Conservation (phyloP, 1,284 basidiomycete genomes). For the Amylostereum chailletii region DNA sequence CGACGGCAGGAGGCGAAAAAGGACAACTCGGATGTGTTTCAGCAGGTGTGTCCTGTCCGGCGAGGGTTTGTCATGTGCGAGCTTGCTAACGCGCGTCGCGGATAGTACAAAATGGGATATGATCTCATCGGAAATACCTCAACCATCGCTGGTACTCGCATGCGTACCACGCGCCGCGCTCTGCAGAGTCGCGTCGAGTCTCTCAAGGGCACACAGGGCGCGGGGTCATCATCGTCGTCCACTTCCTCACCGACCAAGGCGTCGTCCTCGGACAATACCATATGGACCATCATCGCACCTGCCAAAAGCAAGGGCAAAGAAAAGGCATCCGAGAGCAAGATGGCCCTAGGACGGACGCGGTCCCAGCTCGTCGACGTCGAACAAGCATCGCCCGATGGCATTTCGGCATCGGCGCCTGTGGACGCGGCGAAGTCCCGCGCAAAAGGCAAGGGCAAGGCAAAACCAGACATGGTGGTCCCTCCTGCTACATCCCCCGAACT, state of each 20-base stretch:
- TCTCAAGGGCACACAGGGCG: constrained; percentile 20
- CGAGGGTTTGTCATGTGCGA: neutral
- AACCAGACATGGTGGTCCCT: neutral
- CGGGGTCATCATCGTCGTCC: constrained; percentile 15
- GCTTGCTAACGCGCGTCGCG: constrained; percentile 1
- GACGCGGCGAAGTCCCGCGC: neutral
- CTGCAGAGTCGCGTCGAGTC: constrained; percentile 43
- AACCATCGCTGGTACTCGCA: constrained; percentile 36
- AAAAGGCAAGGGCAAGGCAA: neutral
- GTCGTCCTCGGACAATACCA: constrained; percentile 10
- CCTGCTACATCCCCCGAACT: neutral
- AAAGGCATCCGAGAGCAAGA: no score
- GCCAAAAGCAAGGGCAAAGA: constrained; percentile 21
- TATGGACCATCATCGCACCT: constrained; percentile 19
- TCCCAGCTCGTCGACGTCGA: no score
- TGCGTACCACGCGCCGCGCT: constrained; percentile 52
- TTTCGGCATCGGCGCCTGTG: neutral
- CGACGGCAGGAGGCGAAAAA: constrained; percentile 55
- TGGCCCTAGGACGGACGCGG: no score
- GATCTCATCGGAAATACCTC: constrained; percentile 50
- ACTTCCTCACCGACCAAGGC: neutral
- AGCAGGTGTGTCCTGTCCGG: constrained; percentile 40
- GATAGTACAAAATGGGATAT: constrained; percentile 54
- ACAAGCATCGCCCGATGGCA: no score
- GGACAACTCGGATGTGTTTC: constrained; percentile 68